These are phyloP conservation scores for Fraxinus latifolia DNA, from an alignment of 305 asterid species.

Conservation along the genomic window DNA sequence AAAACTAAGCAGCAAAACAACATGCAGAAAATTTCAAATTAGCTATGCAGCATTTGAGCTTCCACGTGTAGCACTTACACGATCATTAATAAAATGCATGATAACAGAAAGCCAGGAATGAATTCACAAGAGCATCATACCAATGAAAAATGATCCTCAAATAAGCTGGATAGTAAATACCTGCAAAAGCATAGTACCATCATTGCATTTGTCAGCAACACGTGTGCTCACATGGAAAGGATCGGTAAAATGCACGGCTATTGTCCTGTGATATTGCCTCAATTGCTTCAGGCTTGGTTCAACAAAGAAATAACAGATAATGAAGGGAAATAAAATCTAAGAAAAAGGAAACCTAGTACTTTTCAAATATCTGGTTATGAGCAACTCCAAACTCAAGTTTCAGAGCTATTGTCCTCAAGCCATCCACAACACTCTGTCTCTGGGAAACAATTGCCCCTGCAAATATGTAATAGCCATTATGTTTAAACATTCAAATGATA, in stretches of 20 bases:
- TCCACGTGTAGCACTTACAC: not conserved
- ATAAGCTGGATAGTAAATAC: constrained; percentile 36
- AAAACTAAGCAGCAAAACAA: not conserved
- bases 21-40: not conserved
- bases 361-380: constrained; percentile 87
- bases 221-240: constrained; percentile 88
- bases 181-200: constrained; percentile 95
- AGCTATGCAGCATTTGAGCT: not conserved
- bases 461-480: constrained; percentile 20
- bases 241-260: constrained; percentile 94
- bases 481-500: constrained; percentile 13
- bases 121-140: not conserved
- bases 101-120: constrained; percentile 2
- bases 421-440: constrained; percentile 86
- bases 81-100: not conserved
- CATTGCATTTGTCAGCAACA: constrained; percentile 86
- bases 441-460: constrained; percentile 59
- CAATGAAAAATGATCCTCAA: constrained; percentile 10
- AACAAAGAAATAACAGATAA: constrained; percentile 21
- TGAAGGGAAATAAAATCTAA: constrained; percentile 20
- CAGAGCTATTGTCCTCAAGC: constrained; percentile 92
- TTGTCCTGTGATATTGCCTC: constrained; percentile 54
- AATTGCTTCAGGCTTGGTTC: constrained; percentile 26
- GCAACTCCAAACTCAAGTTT: constrained; percentile 95
- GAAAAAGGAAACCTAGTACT: constrained; percentile 35